These are phyloP conservation scores for Solanum chilense DNA, from an alignment of 257 asterid species.

Conservation along the genomic window DNA sequence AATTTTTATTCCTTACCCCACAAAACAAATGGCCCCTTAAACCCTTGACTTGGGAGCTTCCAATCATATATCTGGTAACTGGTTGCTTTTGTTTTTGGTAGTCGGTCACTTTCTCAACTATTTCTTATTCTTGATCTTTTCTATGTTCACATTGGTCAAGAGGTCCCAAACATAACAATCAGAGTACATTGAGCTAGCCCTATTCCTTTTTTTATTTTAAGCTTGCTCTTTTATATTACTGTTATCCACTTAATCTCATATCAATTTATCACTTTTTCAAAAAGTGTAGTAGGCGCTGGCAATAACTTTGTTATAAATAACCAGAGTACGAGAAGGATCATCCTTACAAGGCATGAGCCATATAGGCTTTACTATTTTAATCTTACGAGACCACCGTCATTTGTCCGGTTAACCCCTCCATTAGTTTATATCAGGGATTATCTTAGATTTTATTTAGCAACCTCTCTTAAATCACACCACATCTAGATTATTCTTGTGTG, in stretches of 20 bases:
- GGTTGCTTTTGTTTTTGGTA: background rate
- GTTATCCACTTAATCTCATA: background rate
- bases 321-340: background rate
- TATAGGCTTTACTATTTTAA: background rate
- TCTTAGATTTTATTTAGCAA: background rate
- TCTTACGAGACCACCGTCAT: background rate
- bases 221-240: background rate
- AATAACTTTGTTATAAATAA: background rate
- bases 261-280: background rate
- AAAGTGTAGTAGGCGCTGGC: background rate
- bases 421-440: background rate
- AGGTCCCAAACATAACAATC: background rate
- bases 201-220: background rate
- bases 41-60: background rate
- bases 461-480: background rate
- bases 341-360: background rate
- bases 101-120: background rate
- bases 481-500: background rate
- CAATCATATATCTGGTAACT: background rate
- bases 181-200: background rate
- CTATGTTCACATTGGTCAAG: background rate
- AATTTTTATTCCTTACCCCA: background rate
- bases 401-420: background rate
- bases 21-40: background rate
- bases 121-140: background rate